Evolutionary conservation across 208 protist species (phyloP), one percentile per base, ranked within the genome.

Genomic region (Phytomonas francai): DNA sequence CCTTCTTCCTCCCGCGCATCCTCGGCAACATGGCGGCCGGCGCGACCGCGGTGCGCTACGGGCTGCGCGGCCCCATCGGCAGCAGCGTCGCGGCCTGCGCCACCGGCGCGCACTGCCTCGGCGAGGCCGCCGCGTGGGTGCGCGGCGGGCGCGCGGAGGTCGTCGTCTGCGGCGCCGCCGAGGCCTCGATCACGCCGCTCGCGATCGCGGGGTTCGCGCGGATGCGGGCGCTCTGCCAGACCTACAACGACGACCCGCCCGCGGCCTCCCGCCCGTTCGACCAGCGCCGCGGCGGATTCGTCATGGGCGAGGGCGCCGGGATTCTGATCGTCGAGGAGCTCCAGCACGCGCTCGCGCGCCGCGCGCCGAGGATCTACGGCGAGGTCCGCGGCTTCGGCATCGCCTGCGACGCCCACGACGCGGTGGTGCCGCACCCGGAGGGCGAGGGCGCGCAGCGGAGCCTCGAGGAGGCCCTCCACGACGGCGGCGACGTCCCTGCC

Each of bases 21-120:
- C 74, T 99, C 22, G 94, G 97, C n/a, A 99, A 99, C 81, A 97
- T 98, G 85, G 87, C 92, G 11, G 85, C 95, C 12, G 97, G 97
- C 22, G 72, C 86, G 22, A 83, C 97, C 49, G 84, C 89, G 22
- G 98, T 99, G 6, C 56, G 72, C 22, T 84, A 98, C 67, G 80
- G 81, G 19, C 67, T 98, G 22, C 74, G 77, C 42, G 98, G 98
- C 0, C 97, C 97, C 4, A 96, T 97, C 63, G 81, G 96, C 31
- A 90, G 93, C 54, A 81, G 82, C 30, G 88, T 96, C 8, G 98
- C 97, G 3, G 98, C 98, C 9, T 99, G 98, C 76, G 97, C 98
- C 3, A 99, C 98, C 1, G 98, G 98, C 9, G 96, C 97, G 0
- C 94, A 99, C 70, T 88, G 94, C 56, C 98, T 99, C 73, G 97